Conservation (phyloP, 208 protist genomes). For the Acanthamoeba triangularis region DNA sequence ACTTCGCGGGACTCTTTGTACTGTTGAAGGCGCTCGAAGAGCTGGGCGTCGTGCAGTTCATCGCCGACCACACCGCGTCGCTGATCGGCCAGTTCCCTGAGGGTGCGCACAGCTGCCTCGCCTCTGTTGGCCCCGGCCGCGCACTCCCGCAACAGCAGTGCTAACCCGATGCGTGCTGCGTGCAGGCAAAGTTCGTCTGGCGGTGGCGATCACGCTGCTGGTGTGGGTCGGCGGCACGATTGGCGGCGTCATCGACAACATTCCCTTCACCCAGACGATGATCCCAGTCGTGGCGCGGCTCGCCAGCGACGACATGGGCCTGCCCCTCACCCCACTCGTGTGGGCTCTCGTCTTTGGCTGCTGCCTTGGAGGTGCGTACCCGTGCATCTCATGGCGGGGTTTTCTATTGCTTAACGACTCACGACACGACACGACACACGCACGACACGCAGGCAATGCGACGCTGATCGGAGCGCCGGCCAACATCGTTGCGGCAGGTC, state of each 20-base stretch:
- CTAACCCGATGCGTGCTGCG: background rate
- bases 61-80: conserved; percentile 74
- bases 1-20: conserved; percentile 88
- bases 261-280: conserved; percentile 79
- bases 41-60: conserved; percentile 81
- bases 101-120: background rate
- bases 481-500: conserved; percentile 87
- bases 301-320: conserved; percentile 74
- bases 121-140: background rate
- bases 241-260: conserved; percentile 75
- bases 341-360: conserved; percentile 89
- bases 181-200: background rate
- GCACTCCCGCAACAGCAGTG: background rate
- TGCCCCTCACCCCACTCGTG: conserved; percentile 87
- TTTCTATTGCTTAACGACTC: too few species aligned
- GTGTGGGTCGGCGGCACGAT: conserved; percentile 82
- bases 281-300: conserved; percentile 83
- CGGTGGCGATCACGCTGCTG: conserved; percentile 38
- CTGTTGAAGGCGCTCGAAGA: conserved; percentile 82
- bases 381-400: background rate
- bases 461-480: conserved; percentile 88
- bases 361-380: conserved; percentile 89
- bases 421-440: background rate
- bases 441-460: background rate
- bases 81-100: conserved; percentile 13